Evolutionary conservation across 2,329 filamentous ascomycete species (phyloP), one percentile per base, ranked within the genome.

Genomic region (Penicillium sp.): DNA sequence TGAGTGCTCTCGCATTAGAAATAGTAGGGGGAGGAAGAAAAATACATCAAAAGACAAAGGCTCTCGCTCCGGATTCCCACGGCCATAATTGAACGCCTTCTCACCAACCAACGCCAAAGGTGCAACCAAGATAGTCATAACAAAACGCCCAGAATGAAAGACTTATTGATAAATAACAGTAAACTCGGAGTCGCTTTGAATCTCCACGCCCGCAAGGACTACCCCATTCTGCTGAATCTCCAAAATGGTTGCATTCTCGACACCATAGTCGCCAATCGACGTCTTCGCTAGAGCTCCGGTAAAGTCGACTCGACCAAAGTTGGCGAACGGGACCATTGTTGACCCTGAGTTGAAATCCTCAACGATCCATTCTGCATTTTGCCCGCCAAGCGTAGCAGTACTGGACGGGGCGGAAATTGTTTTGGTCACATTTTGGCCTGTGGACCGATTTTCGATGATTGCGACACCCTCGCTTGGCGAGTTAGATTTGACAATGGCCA

Each of bases 281-380:
- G 60, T 60, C 40, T 59, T 48, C 8, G 63, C 63, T 34, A 59
- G 59, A 4, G 63, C 62, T 18, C 68, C 63, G 7, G 56, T 65
- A 49, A 72, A 72, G 13, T 48, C 65, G 8, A 79, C 68, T 4
- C 62, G 69, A 11, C 71, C 71, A 50, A 79, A 79, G 57, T 78
- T 60, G 29, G 69, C 73, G 45, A 79, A 67, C 0, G 69, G 57
- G 4, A 79, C 73, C 44, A 74, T 67, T 2, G 56, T 51, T 35
- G 54, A 52, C 35, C 66, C 64, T 3, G 61, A 54, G 50, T 72
- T 64, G 53, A 76, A 79, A 48, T 79, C 77, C 66, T 83, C 80
- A 11, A 83, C 78, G 55, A 83, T 82, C 79, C 80, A 84, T 60
- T 83, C 80, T 9, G 78, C 80, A 51, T 81, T 81, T 56, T 75